Evolutionary conservation across 441 rosid species (phyloP), one percentile per base, ranked within the genome.

Genomic region (Pelargonium myrrhifolium): DNA sequence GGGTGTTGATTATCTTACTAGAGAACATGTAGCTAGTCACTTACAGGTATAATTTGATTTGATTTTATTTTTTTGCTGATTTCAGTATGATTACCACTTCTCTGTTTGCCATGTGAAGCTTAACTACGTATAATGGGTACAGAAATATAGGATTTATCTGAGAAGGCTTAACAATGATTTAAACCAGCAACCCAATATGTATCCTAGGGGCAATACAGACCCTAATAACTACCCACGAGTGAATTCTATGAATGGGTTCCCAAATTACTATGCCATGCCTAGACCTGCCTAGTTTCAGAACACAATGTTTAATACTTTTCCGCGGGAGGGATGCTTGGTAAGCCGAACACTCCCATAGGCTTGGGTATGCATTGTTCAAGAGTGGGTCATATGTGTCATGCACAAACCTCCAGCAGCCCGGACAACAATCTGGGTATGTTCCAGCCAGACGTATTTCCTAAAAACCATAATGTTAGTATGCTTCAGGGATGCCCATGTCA

Each of bases 21-120:
- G 98, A 76, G 96, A 93, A 85, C 91, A 94, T 76, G 99, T 94
- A 64, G 99, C 99, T 51, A 92, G 99, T 72, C 97, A 88, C 79
- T 84, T 93, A 65, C 97, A 91, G 93, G 97, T 80, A 78, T 58
- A 15, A n/a, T n/a, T n/a, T n/a, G n/a, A n/a, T n/a, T n/a, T n/a
- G n/a, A n/a, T n/a, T n/a, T n/a, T 65, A 72, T 24, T 67, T 73
- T 69, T 71, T 49, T 15, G 64, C 61, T 69, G 11, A 9, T 64
- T 39, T 55, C 66, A 20, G 42, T 59, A 37, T 39, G 24, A 43
- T 20, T 62, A 39, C 58, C 40, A 9, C n/a, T 45, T 10, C 51
- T 9, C 42, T 49, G 53, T 63, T 22, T 31, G 9, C 7, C 64
- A 67, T 24, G 21, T 4, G 26, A 56, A 76, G 71, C 72, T 79